These are phyloP conservation scores for Hirschfeldia incana DNA, from an alignment of 345 rosid genomes.

Conservation along the genomic window DNA sequence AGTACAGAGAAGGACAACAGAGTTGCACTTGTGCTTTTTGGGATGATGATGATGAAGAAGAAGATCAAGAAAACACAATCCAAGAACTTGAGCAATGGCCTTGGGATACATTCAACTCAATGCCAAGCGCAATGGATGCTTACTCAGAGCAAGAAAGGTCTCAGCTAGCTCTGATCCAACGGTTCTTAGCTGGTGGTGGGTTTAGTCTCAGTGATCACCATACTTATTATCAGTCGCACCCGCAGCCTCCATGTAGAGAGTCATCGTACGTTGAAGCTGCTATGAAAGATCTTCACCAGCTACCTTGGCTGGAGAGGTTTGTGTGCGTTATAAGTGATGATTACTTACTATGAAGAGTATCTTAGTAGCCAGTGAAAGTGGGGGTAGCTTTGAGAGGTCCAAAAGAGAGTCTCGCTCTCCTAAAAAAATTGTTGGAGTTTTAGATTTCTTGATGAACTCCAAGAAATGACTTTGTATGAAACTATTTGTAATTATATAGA, in stretches of 20 bases:
- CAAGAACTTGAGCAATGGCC: conserved; percentile 97
- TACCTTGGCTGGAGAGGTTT: conserved; percentile 99
- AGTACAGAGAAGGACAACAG: conserved; percentile 75
- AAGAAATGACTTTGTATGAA: conserved; percentile 4
- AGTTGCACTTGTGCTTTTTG: conserved; percentile 87
- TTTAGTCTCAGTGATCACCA: conserved; percentile 87
- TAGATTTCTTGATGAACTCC: conserved; percentile 26
- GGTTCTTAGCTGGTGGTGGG: conserved; percentile 86
- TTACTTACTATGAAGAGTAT: conserved; percentile 67
- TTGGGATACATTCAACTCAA: conserved; percentile 84
- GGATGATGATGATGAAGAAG: conserved; percentile 68
- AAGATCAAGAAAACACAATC: conserved; percentile 53
- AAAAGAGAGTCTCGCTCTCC: neutral
- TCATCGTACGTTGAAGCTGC: conserved; percentile 79
- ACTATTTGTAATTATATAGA: neutral
- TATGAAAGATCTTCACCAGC: conserved; percentile 92
- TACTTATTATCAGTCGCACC: conserved; percentile 68
- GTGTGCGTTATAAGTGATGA: conserved; percentile 95
- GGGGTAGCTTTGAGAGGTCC: neutral
- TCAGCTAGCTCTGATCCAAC: conserved; percentile 82
- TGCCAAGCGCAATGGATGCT: conserved; percentile 82
- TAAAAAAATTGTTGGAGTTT: neutral
- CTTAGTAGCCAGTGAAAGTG: conserved; percentile 9
- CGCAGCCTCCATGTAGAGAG: conserved; percentile 79
- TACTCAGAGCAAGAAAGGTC: conserved; percentile 97